These are phyloP conservation scores for Cadophora gregata DNA, from an alignment of 2,329 filamentous ascomycete genomes.

Conservation along the genomic window DNA sequence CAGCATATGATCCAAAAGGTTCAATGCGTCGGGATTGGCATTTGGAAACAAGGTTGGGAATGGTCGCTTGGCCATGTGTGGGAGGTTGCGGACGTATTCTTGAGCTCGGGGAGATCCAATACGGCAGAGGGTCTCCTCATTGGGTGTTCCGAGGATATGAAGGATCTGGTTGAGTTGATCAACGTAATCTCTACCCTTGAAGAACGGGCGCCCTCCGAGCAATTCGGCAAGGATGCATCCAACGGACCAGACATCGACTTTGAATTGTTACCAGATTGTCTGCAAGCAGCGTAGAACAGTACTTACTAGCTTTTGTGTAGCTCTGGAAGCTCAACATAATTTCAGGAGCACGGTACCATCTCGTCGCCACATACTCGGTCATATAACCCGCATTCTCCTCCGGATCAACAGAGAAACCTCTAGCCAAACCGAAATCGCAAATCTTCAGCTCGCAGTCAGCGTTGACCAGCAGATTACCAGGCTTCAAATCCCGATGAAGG, in stretches of 20 bases:
- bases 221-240: constrained; percentile 97
- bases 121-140: constrained; percentile 89
- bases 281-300: neutral
- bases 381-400: constrained; percentile 99
- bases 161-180: constrained; percentile 99
- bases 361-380: constrained; percentile 98
- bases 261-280: constrained; percentile 24
- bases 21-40: constrained; percentile 94
- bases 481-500: constrained; percentile 94
- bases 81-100: constrained; percentile 97
- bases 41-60: constrained; percentile 90
- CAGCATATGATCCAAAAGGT: constrained; percentile 95
- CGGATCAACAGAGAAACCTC: constrained; percentile 95
- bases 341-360: constrained; percentile 98
- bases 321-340: constrained; percentile 99
- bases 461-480: constrained; percentile 95
- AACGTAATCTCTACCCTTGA: constrained; percentile 99
- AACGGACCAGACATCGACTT: constrained; percentile 99
- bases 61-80: constrained; percentile 90
- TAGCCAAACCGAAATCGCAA: constrained; percentile 94
- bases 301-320: constrained; percentile 99
- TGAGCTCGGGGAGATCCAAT: constrained; percentile 96
- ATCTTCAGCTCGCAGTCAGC: constrained; percentile 99
- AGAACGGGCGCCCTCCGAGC: constrained; percentile 94
- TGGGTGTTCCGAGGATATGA: constrained; percentile 95